Evolutionary conservation across 2,329 filamentous ascomycete species (phyloP), one percentile per base, ranked within the genome.

Genomic region (Aspergillus costaricaensis): DNA sequence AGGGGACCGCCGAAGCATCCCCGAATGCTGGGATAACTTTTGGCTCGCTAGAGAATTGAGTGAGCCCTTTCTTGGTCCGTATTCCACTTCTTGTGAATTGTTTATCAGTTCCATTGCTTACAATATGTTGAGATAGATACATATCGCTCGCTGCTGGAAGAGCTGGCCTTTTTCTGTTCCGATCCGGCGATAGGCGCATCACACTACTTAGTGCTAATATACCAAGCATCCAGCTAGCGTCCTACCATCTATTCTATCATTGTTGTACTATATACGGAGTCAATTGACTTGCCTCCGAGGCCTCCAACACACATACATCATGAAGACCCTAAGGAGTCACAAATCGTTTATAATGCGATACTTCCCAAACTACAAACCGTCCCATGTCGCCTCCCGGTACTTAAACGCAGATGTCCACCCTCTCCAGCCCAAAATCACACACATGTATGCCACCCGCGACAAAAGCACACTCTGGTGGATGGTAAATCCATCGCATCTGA

Each of bases 381-480:
- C 19, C 64, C 65, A 69, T 6, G 60, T 76, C 51, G 75, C 71
- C 32, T 17, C 44, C n/a, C 72, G 74, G 47, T 74, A 76, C 67
- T 55, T 72, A 38, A 50, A 32, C 32, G 53, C 63, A 62, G 67
- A 58, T 10, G 55, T 61, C 53, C 73, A 79, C 63, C 72, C 74
- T 2, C 68, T 80, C 53, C 70, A 71, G 15, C 73, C 73, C 19
- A 79, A 77, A 64, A 69, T 79, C 55, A 44, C 68, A 23, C 66
- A 78, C 43, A 68, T 73, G 57, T 79, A 74, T 56, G 65, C 67
- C 7, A 69, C 72, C 58, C 76, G 79, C 47, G 73, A 77, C 43
- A 72, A 70, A 9, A 72, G 77, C 66, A 74, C 72, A 36, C 74
- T 86, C 17, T 83, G 83, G 78, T 84, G 81, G 80, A 70, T 72